phyloP scores from a whole-genome alignment of 805 yeast species.

The Saccharomycopsis olivae region DNA sequence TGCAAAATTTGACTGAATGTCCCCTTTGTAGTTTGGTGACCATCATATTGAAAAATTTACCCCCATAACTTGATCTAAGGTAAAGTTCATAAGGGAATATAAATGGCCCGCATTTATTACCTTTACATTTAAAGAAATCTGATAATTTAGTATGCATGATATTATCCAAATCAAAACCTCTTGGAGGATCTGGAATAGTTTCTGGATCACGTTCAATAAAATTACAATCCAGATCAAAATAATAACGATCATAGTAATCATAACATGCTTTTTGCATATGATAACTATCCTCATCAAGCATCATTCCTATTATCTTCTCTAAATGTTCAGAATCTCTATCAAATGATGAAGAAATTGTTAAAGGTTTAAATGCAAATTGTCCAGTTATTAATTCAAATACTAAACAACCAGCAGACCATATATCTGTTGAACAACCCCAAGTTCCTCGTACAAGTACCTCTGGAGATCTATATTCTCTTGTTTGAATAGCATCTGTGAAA shows the following conservation, averaged over 20 bases:
- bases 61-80: conserved; percentile 3
- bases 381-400: conserved; percentile 89
- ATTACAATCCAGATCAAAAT: conserved; percentile 13
- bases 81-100: conserved; percentile 17
- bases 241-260: conserved; percentile 15
- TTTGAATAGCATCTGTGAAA: conserved; percentile 82
- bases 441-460: conserved; percentile 69
- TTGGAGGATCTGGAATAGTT: conserved; percentile 8
- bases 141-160: conserved; percentile 5
- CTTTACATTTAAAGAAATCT: conserved; percentile 11
- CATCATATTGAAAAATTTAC: conserved; percentile 7
- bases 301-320: conserved; percentile 74
- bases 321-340: conserved; percentile 79
- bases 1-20: not conserved
- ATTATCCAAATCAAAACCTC: conserved; percentile 11
- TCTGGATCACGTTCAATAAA: conserved; percentile 2
- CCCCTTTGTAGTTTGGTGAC: conserved; percentile 2
- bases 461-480: conserved; percentile 88
- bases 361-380: conserved; percentile 87
- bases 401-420: conserved; percentile 94
- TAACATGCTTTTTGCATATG: conserved; percentile 8
- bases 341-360: conserved; percentile 26
- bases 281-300: conserved; percentile 11
- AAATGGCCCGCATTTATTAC: conserved; percentile 18
- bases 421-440: conserved; percentile 94